These are phyloP conservation scores for Beauveria sp. DNA, from an alignment of 2,329 filamentous ascomycete species.

Conservation along the genomic window DNA sequence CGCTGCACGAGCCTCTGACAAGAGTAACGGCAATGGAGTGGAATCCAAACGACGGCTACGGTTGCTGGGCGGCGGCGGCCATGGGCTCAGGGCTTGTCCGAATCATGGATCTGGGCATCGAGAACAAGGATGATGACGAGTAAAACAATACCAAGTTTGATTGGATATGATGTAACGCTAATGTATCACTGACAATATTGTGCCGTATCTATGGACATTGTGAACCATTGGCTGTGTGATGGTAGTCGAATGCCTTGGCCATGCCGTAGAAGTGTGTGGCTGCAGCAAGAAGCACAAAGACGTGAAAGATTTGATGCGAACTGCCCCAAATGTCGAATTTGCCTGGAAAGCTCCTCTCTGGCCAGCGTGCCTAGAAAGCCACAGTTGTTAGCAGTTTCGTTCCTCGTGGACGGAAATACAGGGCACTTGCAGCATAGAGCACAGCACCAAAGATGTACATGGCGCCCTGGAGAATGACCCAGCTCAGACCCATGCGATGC, in stretches of 20 bases:
- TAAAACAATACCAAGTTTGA: background rate
- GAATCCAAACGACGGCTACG: constrained; percentile 60
- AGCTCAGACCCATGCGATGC: constrained; percentile 69
- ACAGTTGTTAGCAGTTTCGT: constrained; percentile 14
- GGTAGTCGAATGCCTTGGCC: constrained; percentile 76
- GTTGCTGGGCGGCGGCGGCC: constrained; percentile 59
- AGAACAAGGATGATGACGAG: constrained; percentile 19
- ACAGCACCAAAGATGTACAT: constrained; percentile 81
- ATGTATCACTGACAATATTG: background rate
- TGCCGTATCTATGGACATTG: constrained; percentile 31
- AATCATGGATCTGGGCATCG: constrained; percentile 56
- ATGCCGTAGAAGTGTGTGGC: constrained; percentile 74
- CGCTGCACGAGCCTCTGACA: constrained; percentile 55
- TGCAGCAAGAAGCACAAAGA: constrained; percentile 78
- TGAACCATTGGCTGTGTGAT: constrained; percentile 55
- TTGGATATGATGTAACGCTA: background rate
- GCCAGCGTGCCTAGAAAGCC: constrained; percentile 57
- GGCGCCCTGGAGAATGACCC: constrained; percentile 70
- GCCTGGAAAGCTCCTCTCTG: constrained; percentile 72
- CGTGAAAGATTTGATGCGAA: constrained; percentile 94
- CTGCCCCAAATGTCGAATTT: constrained; percentile 85
- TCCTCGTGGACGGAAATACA: background rate
- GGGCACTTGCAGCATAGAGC: constrained; percentile 66
- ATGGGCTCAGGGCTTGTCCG: constrained; percentile 60
- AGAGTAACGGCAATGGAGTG: constrained; percentile 56